Base-by-base conservation (phyloP, 768 basidiomycete genomes). In the Atractiella rhizophila region DNA sequence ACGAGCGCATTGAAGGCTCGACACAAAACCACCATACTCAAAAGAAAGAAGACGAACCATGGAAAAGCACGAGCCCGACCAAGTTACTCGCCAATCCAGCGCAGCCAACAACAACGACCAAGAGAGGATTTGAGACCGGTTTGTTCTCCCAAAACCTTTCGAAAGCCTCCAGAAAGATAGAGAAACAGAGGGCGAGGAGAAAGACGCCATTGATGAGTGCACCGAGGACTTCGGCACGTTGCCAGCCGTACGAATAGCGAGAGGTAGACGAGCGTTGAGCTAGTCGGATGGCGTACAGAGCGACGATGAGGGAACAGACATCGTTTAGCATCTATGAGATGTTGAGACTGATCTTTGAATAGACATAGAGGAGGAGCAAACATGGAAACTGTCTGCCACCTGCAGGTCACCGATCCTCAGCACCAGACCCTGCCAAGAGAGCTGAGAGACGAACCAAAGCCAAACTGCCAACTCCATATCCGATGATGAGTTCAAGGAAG, bases 381-480 rank as follows among this genome's bases (percentile, higher is more conserved):
- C 86, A 91, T 96, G 88, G 60, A 96, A 96, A 49, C 77, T 78
- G 62, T 94, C 88, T 7, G 88, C 88, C 35, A 98, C 74, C 40
- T 96, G 74, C n/a, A n/a, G 1, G 86, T 86, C 1, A 94, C 70
- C 1, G 83, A 88, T 24, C 83, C 83, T n/a, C n/a, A 41, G 91
- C 82, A n/a, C 76, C 72, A 73, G 88, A 88, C 30, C 86, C 85
- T 76, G 50, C 25, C 42, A n/a, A n/a, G n/a, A n/a, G n/a, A n/a
- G n/a, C n/a, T n/a, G n/a, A n/a, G n/a, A n/a, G n/a, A n/a, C 44
- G 47, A 1, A 7, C 16, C 13, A 35, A 40, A 18, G 47, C 44
- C 4, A 44, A 51, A 45, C 19, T 49, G 37, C 44, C 48, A 40
- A 49, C 34, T 12, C 19, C 52, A 67, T 48, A 45, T 73, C 81